Evolutionary conservation across 805 yeast genomes (phyloP).

Genomic region (Saccharomycopsis selenospora): DNA sequence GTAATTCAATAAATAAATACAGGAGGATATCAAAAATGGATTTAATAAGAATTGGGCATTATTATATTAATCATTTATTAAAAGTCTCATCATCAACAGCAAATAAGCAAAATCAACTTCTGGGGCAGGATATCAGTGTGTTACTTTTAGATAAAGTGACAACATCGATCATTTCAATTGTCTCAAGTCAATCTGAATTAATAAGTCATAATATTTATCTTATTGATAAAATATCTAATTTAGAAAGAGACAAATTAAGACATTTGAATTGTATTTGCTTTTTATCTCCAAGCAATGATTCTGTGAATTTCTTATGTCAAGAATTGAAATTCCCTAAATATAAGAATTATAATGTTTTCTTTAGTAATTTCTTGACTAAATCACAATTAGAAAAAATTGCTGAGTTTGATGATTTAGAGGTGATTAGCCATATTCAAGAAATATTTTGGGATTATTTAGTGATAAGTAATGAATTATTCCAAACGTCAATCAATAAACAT

Average conservation of each 20-base stretch:
- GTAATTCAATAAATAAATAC: too few relatives aligned
- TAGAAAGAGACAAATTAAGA: conserved; percentile 56
- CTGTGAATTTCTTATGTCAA: conserved; percentile 49
- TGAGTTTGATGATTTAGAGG: conserved; percentile 82
- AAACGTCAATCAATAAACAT: background rate
- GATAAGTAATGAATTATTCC: conserved; percentile 60
- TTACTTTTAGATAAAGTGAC: conserved; percentile 74
- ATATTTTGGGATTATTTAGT: conserved; percentile 78
- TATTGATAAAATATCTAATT: conserved; percentile 61
- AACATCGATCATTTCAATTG: conserved; percentile 78
- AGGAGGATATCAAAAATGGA: conserved; percentile 30
- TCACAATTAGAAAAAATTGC: conserved; percentile 80
- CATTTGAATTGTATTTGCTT: conserved; percentile 79
- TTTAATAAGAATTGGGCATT: conserved; percentile 30
- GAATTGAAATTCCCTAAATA: conserved; percentile 80
- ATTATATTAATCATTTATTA: conserved; percentile 33
- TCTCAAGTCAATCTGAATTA: conserved; percentile 79
- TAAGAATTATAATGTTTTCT: conserved; percentile 66
- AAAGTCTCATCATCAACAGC: conserved; percentile 25
- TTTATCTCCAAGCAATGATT: conserved; percentile 61
- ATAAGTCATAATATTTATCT: conserved; percentile 78
- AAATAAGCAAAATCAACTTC: conserved; percentile 13
- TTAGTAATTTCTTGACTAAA: conserved; percentile 70
- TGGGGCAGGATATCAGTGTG: conserved; percentile 50
- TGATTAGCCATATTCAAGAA: conserved; percentile 69